These are phyloP conservation scores for Cystobasidium slooffiae DNA, from an alignment of 1,284 basidiomycete genomes.

Conservation along the genomic window DNA sequence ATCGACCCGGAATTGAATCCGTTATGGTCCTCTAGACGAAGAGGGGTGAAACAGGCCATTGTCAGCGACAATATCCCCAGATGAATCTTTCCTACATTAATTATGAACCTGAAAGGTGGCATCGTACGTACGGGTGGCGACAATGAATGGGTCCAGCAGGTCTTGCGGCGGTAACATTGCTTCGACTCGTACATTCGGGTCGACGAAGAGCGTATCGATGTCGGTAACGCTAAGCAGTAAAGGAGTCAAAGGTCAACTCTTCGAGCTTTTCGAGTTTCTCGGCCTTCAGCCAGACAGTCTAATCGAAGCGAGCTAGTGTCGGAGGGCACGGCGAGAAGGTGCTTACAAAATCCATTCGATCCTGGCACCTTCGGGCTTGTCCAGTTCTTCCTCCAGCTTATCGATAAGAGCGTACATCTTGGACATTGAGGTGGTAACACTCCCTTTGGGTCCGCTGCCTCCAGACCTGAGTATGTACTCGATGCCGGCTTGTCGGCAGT, in stretches of 20 bases:
- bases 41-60: too few species aligned
- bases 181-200: neutral
- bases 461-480: slow-evolving; percentile 17
- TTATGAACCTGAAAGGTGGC: neutral
- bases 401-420: slow-evolving; percentile 8
- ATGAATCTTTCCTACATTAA: neutral
- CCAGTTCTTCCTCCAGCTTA: slow-evolving; percentile 10
- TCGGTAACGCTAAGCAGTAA: neutral
- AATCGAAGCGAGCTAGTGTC: neutral
- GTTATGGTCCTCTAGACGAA: neutral
- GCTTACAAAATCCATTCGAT: slow-evolving; percentile 10
- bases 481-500: neutral
- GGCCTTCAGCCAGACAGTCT: neutral
- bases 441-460: neutral
- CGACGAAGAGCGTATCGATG: neutral
- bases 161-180: neutral
- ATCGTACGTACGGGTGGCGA: neutral
- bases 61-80: neutral
- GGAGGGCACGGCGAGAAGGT: neutral
- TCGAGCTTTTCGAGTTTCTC: too few species aligned
- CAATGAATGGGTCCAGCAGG: neutral
- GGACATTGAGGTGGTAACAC: neutral
- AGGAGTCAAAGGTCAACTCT: neutral
- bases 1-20: neutral
- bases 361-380: neutral